Base-by-base conservation (phyloP, 495 filamentous ascomycete genomes). In the Pyronema omphalodes region DNA sequence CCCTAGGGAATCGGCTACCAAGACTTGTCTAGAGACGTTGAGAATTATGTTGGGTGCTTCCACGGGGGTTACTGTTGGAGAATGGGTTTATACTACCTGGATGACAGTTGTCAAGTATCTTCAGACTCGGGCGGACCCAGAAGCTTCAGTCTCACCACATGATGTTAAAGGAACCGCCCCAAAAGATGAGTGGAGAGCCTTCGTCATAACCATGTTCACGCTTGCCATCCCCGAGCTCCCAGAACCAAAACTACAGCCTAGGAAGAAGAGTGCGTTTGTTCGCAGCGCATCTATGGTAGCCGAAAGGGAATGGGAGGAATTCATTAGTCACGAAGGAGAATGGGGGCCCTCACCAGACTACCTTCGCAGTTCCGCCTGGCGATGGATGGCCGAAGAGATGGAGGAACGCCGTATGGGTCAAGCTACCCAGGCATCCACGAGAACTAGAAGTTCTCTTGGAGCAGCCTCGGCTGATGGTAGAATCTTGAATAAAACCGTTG, bases 131-230 rank as follows among this genome's bases (percentile, higher is more conserved):
- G 56, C 19, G n/a, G 52, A 45, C 12, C 48, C 54, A 9, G 61
- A 64, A 39, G 37, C 15, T 33, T 23, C 29, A 5, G 36, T 57
- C 7, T 55, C 52, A 3, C 33, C 40, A 43, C 36, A 49, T 12
- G 41, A 52, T 18, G 23, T 48, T 15, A 59, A 54, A 53, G 60
- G 58, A 36, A 44, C 55, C 34, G 14, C 58, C 12, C 61, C 56
- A 18, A 40, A 58, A 7, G 62, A 65, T 37, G 88, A 95, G 61
- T 94, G 86, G 86, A 84, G 80, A 7, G 80, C 83, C 4, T 69
- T 86, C 47, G 77, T 85, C 5, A 71, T 91, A 45, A 74, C 82
- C 3, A 59, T 94, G 1, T 80, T 93, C 57, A 73, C 73, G 11
- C 69, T 84, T 60, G 76, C 74, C 12, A 59, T 79, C 35, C 70